Base-by-base conservation (phyloP, 371 early-diverging fungal genomes). In the Lichtheimia hyalospora region DNA sequence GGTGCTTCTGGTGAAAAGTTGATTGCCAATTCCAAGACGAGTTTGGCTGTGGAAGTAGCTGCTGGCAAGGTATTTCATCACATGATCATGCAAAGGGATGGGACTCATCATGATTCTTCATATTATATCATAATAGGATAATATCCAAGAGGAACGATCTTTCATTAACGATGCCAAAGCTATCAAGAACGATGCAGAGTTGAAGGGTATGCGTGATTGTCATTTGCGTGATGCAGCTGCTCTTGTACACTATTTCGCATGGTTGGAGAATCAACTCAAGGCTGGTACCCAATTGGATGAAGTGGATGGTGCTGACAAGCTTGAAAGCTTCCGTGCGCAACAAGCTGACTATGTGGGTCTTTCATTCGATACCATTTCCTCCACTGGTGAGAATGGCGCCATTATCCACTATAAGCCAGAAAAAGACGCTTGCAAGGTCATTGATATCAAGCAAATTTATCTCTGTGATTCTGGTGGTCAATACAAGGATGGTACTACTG, bases 381-480 rank as follows among this genome's bases (percentile, higher is more conserved):
- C 91, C 4, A 89, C 89, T 4, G 98, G 98, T 0, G 72, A 92
- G 21, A 97, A 98, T 68, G 97, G 92, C 3, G 96, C 98, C 44
- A 93, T 98, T 68, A 95, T 99, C 63, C 99, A 99, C 73, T 98
- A 99, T 82, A 84, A 84, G 62, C 95, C 98, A 13, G 84, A 88
- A 57, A 84, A 84, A 56, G 92, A 82, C 8, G 79, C 79, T 13
- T 92, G 91, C 54, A 74, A 74, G 49, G 62, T 71, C 49, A 85
- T 97, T 58, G 78, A 87, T 58, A 69, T 79, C 10, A 77, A 89
- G 52, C 79, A 88, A 50, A 85, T 98, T 63, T 95, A 96, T 69
- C 86, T 99, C 41, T 92, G 96, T 71, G 99, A 99, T 81, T 94
- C 95, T 51, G 99, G 99, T 24, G 99, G 92, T 54, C 99, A 99